A percentile compares a stretch with the other conserved stretches of the same genome.
phyloP scores from a whole-genome alignment of 441 rosid species.

The Lepidium campestre region DNA sequence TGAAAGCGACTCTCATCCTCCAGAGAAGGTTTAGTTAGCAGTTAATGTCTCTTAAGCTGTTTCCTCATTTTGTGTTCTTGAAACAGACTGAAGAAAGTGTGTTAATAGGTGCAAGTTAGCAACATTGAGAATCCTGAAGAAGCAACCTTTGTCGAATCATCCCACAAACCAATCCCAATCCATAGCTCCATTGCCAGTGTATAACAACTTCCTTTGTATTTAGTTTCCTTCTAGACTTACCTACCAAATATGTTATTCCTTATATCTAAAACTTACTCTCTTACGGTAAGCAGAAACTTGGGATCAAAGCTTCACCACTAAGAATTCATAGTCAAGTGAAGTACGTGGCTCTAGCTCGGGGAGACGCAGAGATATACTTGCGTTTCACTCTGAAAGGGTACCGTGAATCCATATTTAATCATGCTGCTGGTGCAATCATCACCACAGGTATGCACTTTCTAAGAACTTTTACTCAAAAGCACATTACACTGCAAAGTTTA shows the following conservation, averaged over 20 bases:
- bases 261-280: not conserved
- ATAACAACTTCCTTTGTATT: slow-evolving; percentile 13
- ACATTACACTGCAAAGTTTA: not conserved
- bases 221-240: not conserved
- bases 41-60: not conserved
- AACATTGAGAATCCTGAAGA: slow-evolving; percentile 59
- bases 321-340: slow-evolving; percentile 90
- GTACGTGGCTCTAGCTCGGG: slow-evolving; percentile 78
- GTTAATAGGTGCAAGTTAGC: slow-evolving; percentile 64
- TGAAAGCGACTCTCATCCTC: slow-evolving; percentile 39
- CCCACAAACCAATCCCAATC: slow-evolving; percentile 61
- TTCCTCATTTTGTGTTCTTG: not conserved
- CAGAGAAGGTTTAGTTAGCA: slow-evolving; percentile 38
- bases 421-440: slow-evolving; percentile 85
- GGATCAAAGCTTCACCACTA: slow-evolving; percentile 73
- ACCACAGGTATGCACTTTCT: slow-evolving; percentile 49
- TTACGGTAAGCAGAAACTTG: slow-evolving; percentile 62
- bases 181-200: slow-evolving; percentile 65
- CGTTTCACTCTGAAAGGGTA: slow-evolving; percentile 79
- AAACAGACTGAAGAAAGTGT: not conserved
- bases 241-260: not conserved
- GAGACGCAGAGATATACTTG: slow-evolving; percentile 80
- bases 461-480: not conserved
- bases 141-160: slow-evolving; percentile 87
- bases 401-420: slow-evolving; percentile 86